phyloP scores from a whole-genome alignment of 345 rosid species.

The Aquilaria malaccensis region DNA sequence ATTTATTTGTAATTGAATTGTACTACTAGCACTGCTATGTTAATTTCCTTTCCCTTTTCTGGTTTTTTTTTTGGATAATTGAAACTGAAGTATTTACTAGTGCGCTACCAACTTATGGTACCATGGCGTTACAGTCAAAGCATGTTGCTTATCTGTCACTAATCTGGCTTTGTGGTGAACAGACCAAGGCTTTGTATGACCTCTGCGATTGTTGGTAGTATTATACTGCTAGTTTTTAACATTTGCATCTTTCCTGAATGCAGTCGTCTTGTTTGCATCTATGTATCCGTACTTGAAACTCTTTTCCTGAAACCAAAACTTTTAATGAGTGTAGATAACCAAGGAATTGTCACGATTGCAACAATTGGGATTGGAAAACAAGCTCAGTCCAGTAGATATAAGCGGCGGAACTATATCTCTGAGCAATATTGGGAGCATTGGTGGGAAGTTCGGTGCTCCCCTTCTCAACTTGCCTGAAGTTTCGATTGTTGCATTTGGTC shows the following conservation, averaged over 20 bases:
- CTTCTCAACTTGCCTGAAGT: slow-evolving; percentile 89
- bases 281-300: neutral
- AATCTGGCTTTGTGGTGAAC: no score
- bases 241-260: no score
- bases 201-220: neutral
- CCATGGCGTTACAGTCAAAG: no score
- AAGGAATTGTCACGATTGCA: slow-evolving; percentile 75
- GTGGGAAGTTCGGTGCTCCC: slow-evolving; percentile 90
- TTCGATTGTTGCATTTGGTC: slow-evolving; percentile 78
- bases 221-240: neutral
- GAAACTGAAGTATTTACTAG: no score
- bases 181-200: neutral
- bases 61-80: no score
- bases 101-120: no score
- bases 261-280: neutral
- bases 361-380: slow-evolving; percentile 54
- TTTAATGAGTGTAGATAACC: slow-evolving; percentile 41
- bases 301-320: neutral
- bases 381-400: slow-evolving; percentile 66
- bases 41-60: no score
- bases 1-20: neutral
- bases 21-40: neutral
- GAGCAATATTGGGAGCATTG: slow-evolving; percentile 89
- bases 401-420: slow-evolving; percentile 86
- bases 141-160: no score